Percentiles rank a stretch among this genome's conserved stretches.
These are phyloP conservation scores for Extremus antarcticus DNA, from an alignment of 495 filamentous ascomycete species.

Conservation along the genomic window DNA sequence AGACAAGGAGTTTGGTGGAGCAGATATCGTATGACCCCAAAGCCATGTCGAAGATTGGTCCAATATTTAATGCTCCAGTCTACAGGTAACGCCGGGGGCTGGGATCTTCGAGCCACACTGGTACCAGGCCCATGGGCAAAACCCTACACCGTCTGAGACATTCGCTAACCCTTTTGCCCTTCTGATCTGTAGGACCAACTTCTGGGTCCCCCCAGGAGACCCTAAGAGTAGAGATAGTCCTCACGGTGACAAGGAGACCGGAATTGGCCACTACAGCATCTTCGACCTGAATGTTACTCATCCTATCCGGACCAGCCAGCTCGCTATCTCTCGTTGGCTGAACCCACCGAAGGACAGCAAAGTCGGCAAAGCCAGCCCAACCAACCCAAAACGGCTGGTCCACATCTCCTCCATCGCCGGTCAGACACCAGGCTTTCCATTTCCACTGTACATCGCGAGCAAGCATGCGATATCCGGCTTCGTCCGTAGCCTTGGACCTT, in stretches of 20 bases:
- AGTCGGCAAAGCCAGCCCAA: conserved; percentile 24
- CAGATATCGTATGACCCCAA: conserved; percentile 48
- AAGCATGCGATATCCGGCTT: conserved; percentile 56
- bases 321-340: conserved; percentile 51
- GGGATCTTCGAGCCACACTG: conserved; percentile 58
- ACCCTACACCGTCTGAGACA: too few relatives aligned
- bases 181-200: too few relatives aligned
- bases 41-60: too few relatives aligned
- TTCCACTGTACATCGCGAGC: conserved; percentile 50
- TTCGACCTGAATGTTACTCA: conserved; percentile 61
- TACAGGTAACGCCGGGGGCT: conserved; percentile 47
- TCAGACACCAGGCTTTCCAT: conserved; percentile 39
- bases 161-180: too few relatives aligned
- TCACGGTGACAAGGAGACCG: conserved; percentile 5
- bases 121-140: too few relatives aligned
- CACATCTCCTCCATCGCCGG: conserved; percentile 55
- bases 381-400: conserved; percentile 42
- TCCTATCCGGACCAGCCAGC: conserved; percentile 55
- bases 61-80: background rate
- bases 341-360: conserved; percentile 23
- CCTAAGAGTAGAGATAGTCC: conserved; percentile 38
- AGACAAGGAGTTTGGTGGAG: conserved; percentile 42
- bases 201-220: conserved; percentile 53
- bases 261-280: conserved; percentile 41
- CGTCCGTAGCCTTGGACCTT: conserved; percentile 40